phyloP scores from a whole-genome alignment of 345 rosid genomes.

The Populus simonii region DNA sequence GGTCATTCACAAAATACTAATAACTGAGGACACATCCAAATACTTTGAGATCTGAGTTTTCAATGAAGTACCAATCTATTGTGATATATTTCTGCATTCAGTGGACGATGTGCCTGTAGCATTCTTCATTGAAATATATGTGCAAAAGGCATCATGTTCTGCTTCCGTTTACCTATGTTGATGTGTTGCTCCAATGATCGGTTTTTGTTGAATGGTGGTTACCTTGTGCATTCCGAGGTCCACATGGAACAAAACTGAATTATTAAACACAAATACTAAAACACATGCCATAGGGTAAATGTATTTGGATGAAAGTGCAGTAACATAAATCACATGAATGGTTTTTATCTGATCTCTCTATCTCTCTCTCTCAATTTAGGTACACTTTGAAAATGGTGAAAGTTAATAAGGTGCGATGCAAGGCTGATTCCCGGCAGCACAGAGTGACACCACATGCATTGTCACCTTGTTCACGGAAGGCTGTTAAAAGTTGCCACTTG shows the following conservation, averaged over 20 bases:
- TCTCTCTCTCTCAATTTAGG: constrained; percentile 16
- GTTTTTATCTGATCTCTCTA: not conserved
- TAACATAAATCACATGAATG: not conserved
- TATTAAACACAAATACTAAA: not conserved
- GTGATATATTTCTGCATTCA: not conserved
- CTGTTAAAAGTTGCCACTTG: constrained; percentile 20
- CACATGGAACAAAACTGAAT: not conserved
- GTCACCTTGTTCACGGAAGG: constrained; percentile 41
- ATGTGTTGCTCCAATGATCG: not conserved
- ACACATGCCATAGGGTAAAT: not conserved
- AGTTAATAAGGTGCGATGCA: constrained; percentile 37
- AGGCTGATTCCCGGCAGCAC: constrained; percentile 20
- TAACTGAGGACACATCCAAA: not conserved
- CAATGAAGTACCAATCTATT: not conserved
- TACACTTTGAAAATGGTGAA: constrained; percentile 48
- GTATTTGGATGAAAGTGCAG: not conserved
- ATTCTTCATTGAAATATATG: not conserved
- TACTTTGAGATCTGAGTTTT: not conserved
- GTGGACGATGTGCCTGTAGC: not conserved
- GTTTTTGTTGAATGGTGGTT: not conserved
- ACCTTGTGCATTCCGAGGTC: not conserved
- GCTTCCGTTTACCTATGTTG: not conserved
- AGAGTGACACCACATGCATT: constrained; percentile 30
- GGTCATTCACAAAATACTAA: not conserved
- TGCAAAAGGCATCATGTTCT: not conserved